phyloP scores from a whole-genome alignment of 148 eudicot species.

The Cornus suecica region DNA sequence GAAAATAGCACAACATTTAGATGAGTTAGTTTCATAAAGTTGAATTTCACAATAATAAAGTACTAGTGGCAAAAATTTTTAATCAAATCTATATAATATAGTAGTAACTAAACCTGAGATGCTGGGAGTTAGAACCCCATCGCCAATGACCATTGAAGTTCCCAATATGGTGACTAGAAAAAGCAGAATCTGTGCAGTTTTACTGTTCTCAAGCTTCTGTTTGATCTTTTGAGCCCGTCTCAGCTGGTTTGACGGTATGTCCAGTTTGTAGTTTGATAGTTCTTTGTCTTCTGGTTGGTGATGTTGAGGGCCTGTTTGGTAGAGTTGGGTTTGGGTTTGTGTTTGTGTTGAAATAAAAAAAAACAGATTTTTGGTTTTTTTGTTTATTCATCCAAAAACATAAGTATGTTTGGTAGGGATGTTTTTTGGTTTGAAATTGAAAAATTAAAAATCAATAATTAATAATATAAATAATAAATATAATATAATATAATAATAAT shows the following conservation, averaged over 20 bases:
- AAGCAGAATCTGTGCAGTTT: constrained; percentile 26
- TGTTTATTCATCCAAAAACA: no score
- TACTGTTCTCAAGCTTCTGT: constrained; percentile 22
- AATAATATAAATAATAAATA: no score
- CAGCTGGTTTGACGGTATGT: constrained; percentile 19
- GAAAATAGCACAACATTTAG: not conserved
- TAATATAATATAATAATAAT: no score
- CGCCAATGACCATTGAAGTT: constrained; percentile 37
- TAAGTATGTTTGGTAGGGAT: no score
- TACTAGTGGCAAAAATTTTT: not conserved
- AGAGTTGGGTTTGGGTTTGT: no score
- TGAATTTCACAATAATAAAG: no score
- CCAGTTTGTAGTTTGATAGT: constrained; percentile 26
- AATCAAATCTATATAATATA: no score
- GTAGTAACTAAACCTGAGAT: constrained; percentile 40
- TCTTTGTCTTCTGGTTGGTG: constrained; percentile 35
- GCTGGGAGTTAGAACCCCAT: constrained; percentile 21
- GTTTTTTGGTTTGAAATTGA: no score
- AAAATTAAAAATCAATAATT: no score
- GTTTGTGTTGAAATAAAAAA: no score
- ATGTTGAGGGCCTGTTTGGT: no score
- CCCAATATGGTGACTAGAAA: constrained; percentile 35
- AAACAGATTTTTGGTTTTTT: no score
- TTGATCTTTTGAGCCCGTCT: constrained; percentile 25
- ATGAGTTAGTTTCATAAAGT: not conserved